Conservation (phyloP, 2,329 filamentous ascomycete genomes). For the Monascus ruber region DNA sequence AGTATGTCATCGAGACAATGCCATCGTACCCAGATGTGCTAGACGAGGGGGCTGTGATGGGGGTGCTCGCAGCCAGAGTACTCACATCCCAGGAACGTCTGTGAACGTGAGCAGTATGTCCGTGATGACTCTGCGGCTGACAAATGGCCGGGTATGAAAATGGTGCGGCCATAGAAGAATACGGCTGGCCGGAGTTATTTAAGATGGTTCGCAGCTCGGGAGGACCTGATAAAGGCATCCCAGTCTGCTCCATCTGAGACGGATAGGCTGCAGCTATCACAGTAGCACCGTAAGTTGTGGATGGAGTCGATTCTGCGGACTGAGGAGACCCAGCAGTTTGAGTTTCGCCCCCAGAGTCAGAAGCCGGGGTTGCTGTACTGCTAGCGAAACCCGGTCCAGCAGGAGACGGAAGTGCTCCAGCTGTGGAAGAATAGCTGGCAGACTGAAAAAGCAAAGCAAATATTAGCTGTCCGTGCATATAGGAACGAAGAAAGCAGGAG, state of each 20-base stretch:
- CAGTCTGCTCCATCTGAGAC: conserved; percentile 25
- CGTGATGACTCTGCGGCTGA: conserved; percentile 16
- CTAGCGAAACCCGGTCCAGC: conserved; percentile 28
- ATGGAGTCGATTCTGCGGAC: conserved; percentile 35
- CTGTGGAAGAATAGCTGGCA: conserved; percentile 58
- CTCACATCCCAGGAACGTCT: conserved; percentile 30
- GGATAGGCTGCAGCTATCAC: conserved; percentile 35
- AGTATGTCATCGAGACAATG: conserved; percentile 22
- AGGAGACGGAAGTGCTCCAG: conserved; percentile 32
- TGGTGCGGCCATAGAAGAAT: conserved; percentile 15
- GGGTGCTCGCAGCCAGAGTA: conserved; percentile 14
- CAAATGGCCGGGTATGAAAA: conserved; percentile 24
- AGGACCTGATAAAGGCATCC: conserved; percentile 18
- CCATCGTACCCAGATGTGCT: conserved; percentile 20
- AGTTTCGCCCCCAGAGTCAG: conserved; percentile 38
- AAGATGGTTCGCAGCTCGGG: conserved; percentile 29
- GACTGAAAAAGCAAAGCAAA: conserved; percentile 34
- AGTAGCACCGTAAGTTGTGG: conserved; percentile 32
- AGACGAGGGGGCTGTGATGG: conserved; percentile 16
- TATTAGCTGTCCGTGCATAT: conserved; percentile 9
- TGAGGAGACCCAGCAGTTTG: conserved; percentile 38
- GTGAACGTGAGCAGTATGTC: conserved; percentile 19
- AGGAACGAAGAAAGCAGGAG: conserved; percentile 10
- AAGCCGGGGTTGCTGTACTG: conserved; percentile 25
- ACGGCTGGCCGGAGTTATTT: conserved; percentile 19